Evolutionary conservation across 306 rosid species (phyloP), one percentile per base, ranked within the genome.

Genomic region (Casuarina glauca): DNA sequence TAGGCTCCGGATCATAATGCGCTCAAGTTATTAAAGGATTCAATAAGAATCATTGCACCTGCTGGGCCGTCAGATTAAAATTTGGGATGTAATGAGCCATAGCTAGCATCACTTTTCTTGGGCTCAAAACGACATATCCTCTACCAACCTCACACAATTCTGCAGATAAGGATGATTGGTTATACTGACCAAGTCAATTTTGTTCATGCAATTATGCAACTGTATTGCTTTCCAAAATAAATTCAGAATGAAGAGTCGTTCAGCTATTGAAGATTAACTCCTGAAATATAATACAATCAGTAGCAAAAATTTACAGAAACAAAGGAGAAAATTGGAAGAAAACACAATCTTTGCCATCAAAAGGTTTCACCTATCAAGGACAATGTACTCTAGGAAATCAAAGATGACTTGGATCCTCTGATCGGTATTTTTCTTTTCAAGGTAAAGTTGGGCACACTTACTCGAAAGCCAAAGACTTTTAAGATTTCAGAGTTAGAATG

Each of bases 1-100:
- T 51, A 84, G 79, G 64, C 53, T 77, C 57, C 32, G 44, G 66
- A 73, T 51, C 48, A 81, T 54, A 83, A 48, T 49, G 70, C 26
- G 13, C 73, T 69, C n/a, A 15, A 11, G n/a, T 61, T 44, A 62
- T 76, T 60, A 58, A 52, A 41, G 38, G 78, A 64, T 54, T 9
- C 46, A 39, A 63, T 75, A 41, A 70, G 69, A 75, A 74, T 42
- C 54, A 66, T 12, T 74, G 54, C 70, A 92, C 97, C 92, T 92
- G 98, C 87, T 90, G 95, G 70, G 82, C 87, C 36, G 98, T 92
- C 64, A 92, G 92, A 86, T 85, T 88, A 76, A 95, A 95, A 76
- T 86, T 80, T 60, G 93, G 93, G 82, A 86, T 85, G 72, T 95
- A 91, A 77, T 85, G 52, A 16, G 89, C 76, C 88, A 95, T 83